phyloP scores from a whole-genome alignment of 2,329 filamentous ascomycete species.

The Lachnellula arida region DNA sequence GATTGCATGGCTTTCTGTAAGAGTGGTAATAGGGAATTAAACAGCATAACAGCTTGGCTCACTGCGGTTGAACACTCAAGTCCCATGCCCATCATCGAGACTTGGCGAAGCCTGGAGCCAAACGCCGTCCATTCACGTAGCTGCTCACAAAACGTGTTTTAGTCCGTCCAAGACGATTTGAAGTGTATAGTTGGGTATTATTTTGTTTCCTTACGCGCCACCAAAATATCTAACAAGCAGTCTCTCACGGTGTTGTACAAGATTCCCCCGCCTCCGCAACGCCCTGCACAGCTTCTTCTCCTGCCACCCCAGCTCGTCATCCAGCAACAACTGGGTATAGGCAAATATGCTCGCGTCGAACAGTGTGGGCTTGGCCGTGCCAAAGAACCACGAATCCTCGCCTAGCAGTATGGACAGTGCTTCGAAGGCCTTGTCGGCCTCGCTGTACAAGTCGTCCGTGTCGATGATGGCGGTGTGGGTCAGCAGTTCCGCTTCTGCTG shows the following conservation, averaged over 20 bases:
- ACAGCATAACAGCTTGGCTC: neutral
- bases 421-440: slow-evolving; percentile 58
- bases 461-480: slow-evolving; percentile 57
- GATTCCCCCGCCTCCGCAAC: slow-evolving; percentile 52
- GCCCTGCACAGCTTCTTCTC: slow-evolving; percentile 55
- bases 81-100: neutral
- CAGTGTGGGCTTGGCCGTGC: slow-evolving; percentile 50
- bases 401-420: slow-evolving; percentile 57
- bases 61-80: neutral
- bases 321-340: slow-evolving; percentile 78
- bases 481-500: slow-evolving; percentile 70
- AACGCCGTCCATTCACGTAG: neutral
- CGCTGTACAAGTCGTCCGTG: slow-evolving; percentile 51
- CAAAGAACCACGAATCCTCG: slow-evolving; percentile 58
- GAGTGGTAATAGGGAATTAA: neutral
- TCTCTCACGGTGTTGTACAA: slow-evolving; percentile 61
- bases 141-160: neutral
- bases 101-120: neutral
- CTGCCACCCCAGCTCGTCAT: slow-evolving; percentile 53
- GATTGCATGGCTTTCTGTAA: neutral
- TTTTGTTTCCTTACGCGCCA: slow-evolving; percentile 11
- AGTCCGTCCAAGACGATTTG: neutral
- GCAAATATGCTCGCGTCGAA: slow-evolving; percentile 90
- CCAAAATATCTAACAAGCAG: slow-evolving; percentile 40
- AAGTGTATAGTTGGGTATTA: neutral